phyloP scores from a whole-genome alignment of 805 yeast species.

The Pichia nakasei region DNA sequence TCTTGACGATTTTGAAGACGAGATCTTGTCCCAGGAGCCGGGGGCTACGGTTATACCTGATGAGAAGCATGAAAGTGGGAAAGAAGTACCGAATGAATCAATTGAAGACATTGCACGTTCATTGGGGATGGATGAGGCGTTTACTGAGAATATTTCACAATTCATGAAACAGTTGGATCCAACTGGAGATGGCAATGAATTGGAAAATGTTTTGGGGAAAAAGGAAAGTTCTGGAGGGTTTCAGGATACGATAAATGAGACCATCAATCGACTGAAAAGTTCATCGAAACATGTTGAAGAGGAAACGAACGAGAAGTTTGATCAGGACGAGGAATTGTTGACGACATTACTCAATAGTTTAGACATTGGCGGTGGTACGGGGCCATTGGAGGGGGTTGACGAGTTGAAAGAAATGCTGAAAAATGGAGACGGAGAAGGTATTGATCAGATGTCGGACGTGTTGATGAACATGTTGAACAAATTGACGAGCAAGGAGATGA shows the following conservation, averaged over 20 bases:
- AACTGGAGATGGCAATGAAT: conserved; percentile 14
- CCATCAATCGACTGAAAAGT: conserved; percentile 71
- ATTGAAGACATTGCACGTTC: neutral
- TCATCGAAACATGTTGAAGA: conserved; percentile 67
- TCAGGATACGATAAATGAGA: conserved; percentile 68
- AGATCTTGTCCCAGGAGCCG: conserved; percentile 53
- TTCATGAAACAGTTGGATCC: conserved; percentile 8
- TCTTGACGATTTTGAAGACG: conserved; percentile 77
- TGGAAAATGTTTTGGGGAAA: conserved; percentile 14
- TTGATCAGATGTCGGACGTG: conserved; percentile 40
- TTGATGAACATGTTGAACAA: conserved; percentile 71
- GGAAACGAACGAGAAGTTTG: conserved; percentile 31
- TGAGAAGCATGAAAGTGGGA: neutral
- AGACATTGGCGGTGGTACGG: conserved; percentile 19
- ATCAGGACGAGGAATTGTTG: conserved; percentile 38
- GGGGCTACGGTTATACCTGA: conserved; percentile 29
- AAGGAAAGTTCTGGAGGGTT: conserved; percentile 27
- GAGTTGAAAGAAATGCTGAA: conserved; percentile 20
- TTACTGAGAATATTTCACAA: conserved; percentile 12
- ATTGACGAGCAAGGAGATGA: conserved; percentile 72
- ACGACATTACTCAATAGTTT: conserved; percentile 62
- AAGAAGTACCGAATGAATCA: neutral
- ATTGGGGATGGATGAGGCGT: neutral
- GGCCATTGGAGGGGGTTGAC: conserved; percentile 18
- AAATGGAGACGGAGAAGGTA: neutral